Evolutionary conservation across 2,329 filamentous ascomycete genomes (phyloP), one percentile per base, ranked within the genome.

Genomic region (Coniochaeta ligniaria): DNA sequence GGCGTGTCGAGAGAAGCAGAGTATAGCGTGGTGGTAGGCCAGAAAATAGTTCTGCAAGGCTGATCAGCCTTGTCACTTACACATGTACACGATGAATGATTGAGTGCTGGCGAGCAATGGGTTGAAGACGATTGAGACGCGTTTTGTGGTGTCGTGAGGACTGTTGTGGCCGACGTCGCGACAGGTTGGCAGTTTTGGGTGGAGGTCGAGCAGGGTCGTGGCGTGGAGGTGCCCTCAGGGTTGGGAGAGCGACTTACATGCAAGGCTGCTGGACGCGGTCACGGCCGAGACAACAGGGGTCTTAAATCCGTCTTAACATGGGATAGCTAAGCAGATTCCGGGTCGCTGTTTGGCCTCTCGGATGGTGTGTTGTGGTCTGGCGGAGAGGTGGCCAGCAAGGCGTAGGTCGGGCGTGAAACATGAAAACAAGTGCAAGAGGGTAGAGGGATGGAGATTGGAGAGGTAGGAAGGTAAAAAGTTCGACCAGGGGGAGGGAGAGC

Each of bases 391-490:
- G 47, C 47, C 47, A 31, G 47, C 26, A 17, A 28, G 22, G 47
- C 47, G 47, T 52, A 52, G 47, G 24, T 52, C 16, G 47, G 47
- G 47, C 47, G 47, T 52, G 47, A 52, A 52, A 52, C 47, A 52
- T 52, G 47, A 52, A 52, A 52, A 31, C 47, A 52, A 52, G 47
- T 52, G 47, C 50, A 24, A 45, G 26, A 57, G 33, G 57, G 41
- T 43, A 24, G 56, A 35, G 56, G 60, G 62, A 24, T 26, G 61
- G 54, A 47, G 57, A 52, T 47, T 56, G 14, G 52, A 59, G 57
- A 38, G 26, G 59, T 47, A 57, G 59, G 43, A 24, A 52, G 24
- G 65, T 65, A 69, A 68, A 67, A 71, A 71, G 68, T 69, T 68
- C 70, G 70, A 67, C 64, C 65, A 65, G 63, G 64, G 62, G 65